These are phyloP conservation scores for Bruguiera gymnorhiza DNA, from an alignment of 345 rosid genomes.

Conservation along the genomic window DNA sequence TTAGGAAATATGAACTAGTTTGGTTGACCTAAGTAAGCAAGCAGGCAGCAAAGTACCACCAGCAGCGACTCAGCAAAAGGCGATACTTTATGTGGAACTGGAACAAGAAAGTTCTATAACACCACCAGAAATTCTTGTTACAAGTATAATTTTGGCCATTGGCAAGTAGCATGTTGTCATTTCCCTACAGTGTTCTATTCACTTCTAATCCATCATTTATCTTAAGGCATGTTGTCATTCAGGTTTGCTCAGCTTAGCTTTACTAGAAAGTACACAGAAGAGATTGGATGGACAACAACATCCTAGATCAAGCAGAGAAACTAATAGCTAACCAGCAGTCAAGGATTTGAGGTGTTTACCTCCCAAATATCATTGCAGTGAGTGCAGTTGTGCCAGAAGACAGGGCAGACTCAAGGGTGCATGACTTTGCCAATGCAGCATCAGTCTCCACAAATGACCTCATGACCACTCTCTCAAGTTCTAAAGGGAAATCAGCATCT, in stretches of 20 bases:
- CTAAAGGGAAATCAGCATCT: slow-evolving; percentile 68
- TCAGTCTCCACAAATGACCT: slow-evolving; percentile 76
- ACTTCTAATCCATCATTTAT: neutral
- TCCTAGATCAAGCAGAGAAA: neutral
- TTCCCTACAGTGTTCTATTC: too few species aligned
- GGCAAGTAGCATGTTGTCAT: too few species aligned
- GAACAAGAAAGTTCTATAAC: too few species aligned
- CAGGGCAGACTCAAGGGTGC: slow-evolving; percentile 39
- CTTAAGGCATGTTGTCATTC: neutral
- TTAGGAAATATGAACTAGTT: too few species aligned
- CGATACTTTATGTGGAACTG: too few species aligned
- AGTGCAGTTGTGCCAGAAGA: slow-evolving; percentile 91
- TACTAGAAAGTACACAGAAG: neutral
- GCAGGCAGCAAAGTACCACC: too few species aligned
- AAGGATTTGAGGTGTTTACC: slow-evolving; percentile 33
- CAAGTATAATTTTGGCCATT: too few species aligned
- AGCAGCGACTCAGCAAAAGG: too few species aligned
- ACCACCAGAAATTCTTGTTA: too few species aligned
- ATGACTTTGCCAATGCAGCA: slow-evolving; percentile 55
- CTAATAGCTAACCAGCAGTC: neutral
- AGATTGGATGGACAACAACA: neutral
- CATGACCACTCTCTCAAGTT: slow-evolving; percentile 64
- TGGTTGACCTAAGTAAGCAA: too few species aligned
- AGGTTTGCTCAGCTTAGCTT: neutral
- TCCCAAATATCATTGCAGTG: slow-evolving; percentile 77